phyloP scores from a whole-genome alignment of 495 filamentous ascomycete species.

The Geoglossum glabrum region DNA sequence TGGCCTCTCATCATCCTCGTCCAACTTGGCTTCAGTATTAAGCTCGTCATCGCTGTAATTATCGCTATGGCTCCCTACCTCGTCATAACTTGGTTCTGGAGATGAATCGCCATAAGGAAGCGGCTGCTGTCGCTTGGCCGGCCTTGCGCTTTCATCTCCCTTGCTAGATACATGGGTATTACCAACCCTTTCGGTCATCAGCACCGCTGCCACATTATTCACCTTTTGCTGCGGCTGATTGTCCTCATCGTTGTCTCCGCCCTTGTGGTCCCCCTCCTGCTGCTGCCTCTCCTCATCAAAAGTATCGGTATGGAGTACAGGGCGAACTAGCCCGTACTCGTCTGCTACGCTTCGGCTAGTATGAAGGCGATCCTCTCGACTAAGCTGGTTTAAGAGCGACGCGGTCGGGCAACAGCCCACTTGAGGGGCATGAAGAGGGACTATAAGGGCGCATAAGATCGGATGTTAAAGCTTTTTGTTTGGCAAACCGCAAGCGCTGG shows the following conservation, averaged over 20 bases:
- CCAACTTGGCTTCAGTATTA: background rate
- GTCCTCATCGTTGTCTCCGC: background rate
- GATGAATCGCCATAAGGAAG: background rate
- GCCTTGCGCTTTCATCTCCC: constrained; percentile 1
- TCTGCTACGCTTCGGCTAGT: background rate
- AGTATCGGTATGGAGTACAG: background rate
- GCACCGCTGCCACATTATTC: background rate
- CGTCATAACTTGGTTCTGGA: constrained; percentile 1
- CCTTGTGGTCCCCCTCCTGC: background rate
- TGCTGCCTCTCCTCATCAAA: background rate
- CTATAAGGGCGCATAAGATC: too few relatives aligned
- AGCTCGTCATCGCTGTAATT: constrained; percentile 2
- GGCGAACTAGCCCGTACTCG: background rate
- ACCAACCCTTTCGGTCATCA: background rate
- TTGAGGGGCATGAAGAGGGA: background rate
- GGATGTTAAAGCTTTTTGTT: too few relatives aligned
- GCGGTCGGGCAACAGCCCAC: background rate
- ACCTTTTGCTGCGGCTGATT: background rate
- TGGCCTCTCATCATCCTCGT: constrained; percentile 2
- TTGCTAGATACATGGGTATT: background rate
- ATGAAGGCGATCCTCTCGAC: background rate
- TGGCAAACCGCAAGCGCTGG: too few relatives aligned
- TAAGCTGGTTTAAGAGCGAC: background rate
- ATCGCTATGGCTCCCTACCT: constrained; percentile 1
- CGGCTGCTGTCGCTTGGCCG: background rate